Conservation (phyloP, 129 eudicot species). For the Sambucus nigra region DNA sequence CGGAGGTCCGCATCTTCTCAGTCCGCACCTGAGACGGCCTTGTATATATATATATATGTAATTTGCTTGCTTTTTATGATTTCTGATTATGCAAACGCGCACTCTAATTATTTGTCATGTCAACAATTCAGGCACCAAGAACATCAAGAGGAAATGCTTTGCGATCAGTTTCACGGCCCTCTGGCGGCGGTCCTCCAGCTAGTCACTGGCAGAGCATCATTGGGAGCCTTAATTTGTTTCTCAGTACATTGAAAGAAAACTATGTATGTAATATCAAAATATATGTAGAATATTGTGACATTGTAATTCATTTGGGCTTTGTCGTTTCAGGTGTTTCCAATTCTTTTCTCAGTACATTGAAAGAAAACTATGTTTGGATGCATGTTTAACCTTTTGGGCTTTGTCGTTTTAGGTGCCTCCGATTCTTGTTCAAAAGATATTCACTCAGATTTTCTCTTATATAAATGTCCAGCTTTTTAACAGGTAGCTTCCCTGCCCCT, state of each 20-base stretch:
- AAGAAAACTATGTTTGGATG: constrained; percentile 25
- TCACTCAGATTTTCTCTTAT: constrained; percentile 43
- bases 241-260: constrained; percentile 45
- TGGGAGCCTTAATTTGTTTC: constrained; percentile 34
- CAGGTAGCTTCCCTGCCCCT: constrained; percentile 34
- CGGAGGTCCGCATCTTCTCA: too few relatives aligned
- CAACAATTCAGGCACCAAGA: constrained; percentile 34
- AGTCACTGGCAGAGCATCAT: constrained; percentile 50
- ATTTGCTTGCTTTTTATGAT: too few relatives aligned
- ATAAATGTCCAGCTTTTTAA: constrained; percentile 72
- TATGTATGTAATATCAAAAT: constrained; percentile 35
- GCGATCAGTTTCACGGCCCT: constrained; percentile 7
- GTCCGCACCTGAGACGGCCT: too few relatives aligned
- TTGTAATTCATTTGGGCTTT: too few relatives aligned
- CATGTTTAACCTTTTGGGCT: constrained; percentile 14
- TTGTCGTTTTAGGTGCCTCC: constrained; percentile 56
- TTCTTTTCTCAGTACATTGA: constrained; percentile 21
- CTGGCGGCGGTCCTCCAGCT: constrained; percentile 22
- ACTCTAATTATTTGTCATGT: not conserved
- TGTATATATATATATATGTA: too few relatives aligned
- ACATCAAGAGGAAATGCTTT: constrained; percentile 29
- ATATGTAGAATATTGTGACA: too few relatives aligned
- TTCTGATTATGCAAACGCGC: too few relatives aligned
- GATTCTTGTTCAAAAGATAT: constrained; percentile 48
- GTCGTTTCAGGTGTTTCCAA: too few relatives aligned